Conservation (phyloP, 257 asterid species). For the Solanum rostratum region DNA sequence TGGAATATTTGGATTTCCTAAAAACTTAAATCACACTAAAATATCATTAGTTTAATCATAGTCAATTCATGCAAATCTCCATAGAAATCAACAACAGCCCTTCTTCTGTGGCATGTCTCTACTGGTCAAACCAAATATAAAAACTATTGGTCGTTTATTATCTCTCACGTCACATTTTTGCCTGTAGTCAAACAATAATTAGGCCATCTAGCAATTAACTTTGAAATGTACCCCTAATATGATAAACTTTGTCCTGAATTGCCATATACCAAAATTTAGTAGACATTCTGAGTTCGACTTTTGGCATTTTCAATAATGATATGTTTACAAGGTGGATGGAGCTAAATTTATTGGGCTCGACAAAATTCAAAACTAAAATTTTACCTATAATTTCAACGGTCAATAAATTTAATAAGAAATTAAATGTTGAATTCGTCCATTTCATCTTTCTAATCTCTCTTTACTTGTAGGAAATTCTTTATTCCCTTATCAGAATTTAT, state of each 20-base stretch:
- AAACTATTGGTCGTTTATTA: not conserved
- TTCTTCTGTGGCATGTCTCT: not conserved
- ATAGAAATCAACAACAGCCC: not conserved
- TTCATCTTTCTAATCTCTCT: not conserved
- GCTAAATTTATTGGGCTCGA: not conserved
- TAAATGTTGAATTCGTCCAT: not conserved
- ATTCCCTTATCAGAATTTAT: too few species aligned
- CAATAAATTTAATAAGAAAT: not conserved
- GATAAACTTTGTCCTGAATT: not conserved
- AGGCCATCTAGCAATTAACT: constrained; percentile 4
- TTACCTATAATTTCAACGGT: not conserved
- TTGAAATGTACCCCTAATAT: not conserved
- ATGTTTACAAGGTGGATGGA: not conserved
- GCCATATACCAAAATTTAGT: not conserved
- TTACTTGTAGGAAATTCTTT: too few species aligned
- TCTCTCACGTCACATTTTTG: not conserved
- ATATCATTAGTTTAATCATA: not conserved
- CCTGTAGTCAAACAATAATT: constrained; percentile 9
- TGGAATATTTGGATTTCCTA: not conserved
- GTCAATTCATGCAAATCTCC: not conserved
- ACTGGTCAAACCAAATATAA: not conserved
- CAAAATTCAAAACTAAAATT: too few species aligned
- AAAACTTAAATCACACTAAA: not conserved
- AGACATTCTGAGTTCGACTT: not conserved
- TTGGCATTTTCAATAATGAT: not conserved